Percentiles rank a stretch among this genome's conserved stretches.
These are phyloP conservation scores for Astragalus membranaceus DNA, from an alignment of 306 rosid species.

Conservation along the genomic window DNA sequence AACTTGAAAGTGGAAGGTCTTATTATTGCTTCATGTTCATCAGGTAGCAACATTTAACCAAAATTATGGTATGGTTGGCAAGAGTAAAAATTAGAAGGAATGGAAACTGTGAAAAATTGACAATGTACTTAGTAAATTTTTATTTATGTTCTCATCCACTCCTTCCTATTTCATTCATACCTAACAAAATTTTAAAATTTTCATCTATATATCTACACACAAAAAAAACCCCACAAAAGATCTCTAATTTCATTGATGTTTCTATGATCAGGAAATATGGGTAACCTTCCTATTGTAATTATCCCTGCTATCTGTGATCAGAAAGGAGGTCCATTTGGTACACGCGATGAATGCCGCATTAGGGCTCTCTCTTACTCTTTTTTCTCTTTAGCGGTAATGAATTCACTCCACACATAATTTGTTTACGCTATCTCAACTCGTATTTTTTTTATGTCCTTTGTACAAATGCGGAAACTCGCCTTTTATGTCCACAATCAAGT, in stretches of 20 bases:
- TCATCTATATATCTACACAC: too few species aligned
- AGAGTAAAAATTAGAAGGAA: slow-evolving; percentile 1
- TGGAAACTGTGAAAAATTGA: background rate
- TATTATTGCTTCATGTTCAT: slow-evolving; percentile 62
- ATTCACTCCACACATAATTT: background rate
- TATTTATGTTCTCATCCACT: background rate
- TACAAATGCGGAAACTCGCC: too few species aligned
- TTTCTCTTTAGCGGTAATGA: slow-evolving; percentile 83
- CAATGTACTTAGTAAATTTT: background rate
- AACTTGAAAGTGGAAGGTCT: slow-evolving; percentile 77
- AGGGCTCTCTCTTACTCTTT: slow-evolving; percentile 74
- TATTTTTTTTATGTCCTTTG: background rate
- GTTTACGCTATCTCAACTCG: background rate
- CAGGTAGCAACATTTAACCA: slow-evolving; percentile 45
- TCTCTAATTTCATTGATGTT: background rate
- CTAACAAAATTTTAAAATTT: background rate
- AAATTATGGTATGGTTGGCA: background rate
- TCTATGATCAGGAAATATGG: slow-evolving; percentile 73
- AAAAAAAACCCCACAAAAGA: too few species aligned
- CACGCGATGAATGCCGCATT: slow-evolving; percentile 30
- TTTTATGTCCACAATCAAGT: too few species aligned
- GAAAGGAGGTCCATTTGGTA: slow-evolving; percentile 74
- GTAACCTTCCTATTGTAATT: slow-evolving; percentile 69
- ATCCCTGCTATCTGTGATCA: slow-evolving; percentile 79
- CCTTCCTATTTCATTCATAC: background rate